Base-by-base conservation (phyloP, 2,329 filamentous ascomycete genomes). In the Sphaceloma murrayae region DNA sequence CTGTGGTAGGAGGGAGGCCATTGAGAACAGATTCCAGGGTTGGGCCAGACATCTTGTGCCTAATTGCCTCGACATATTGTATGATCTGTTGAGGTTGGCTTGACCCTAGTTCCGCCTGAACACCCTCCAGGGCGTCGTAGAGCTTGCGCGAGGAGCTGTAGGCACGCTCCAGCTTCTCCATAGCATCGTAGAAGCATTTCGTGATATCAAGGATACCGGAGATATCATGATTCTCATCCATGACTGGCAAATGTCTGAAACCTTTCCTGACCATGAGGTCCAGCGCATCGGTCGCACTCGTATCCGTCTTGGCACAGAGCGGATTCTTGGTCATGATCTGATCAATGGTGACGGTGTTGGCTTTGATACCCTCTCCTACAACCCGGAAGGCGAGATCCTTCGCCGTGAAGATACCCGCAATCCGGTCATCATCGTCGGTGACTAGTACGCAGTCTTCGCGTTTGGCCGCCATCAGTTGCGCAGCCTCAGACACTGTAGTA, bases 291-390 rank as follows among this genome's bases (percentile, higher is more conserved):
- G 91, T 98, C 26, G 91, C 91, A 65, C 89, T 96, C 24, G 91
- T 98, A 61, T 98, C 91, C 47, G 91, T 98, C 62, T 91, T 80
- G 45, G 91, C 91, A 63, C 91, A 98, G 11, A 98, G 77, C 8
- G 91, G 91, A 68, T 98, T 98, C 73, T 96, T 95, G 61, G 91
- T 98, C 91, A 98, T 98, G 64, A 98, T 98, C 61, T 96, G 88
- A 53, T 87, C 84, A 61, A 98, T 95, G 16, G 86, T 94, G 55
- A 96, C 78, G 60, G 81, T 85, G 62, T 78, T 82, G 22, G 91
- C 84, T 69, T 94, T 94, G 58, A 88, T 74, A 19, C 91, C 91
- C 46, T 80, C 78, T 46, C 89, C 91, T 18, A 98, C 89, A 8
- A 98, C 91, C 47, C 91, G 80, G 72, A 96, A 98, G 13, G 91